Evolutionary conservation across 257 asterid species (phyloP).

Genomic region (Avicennia marina): DNA sequence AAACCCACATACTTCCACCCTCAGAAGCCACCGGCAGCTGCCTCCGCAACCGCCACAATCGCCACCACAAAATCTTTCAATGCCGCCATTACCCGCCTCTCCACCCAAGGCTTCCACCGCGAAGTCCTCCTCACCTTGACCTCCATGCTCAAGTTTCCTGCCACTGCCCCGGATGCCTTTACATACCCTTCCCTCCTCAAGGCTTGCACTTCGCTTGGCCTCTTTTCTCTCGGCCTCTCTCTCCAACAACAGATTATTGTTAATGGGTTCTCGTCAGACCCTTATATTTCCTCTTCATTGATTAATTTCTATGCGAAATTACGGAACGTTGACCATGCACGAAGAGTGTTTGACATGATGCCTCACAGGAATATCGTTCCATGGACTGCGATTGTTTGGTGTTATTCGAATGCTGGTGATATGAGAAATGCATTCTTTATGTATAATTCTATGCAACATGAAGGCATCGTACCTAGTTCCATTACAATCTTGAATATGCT

Average conservation of each 20-base stretch:
- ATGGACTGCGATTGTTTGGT: slow-evolving; percentile 71
- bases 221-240: slow-evolving; percentile 46
- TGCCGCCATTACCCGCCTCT: slow-evolving; percentile 59
- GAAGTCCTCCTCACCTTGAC: slow-evolving; percentile 44
- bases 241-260: slow-evolving; percentile 61
- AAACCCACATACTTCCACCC: slow-evolving; percentile 25
- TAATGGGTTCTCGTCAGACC: slow-evolving; percentile 52
- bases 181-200: slow-evolving; percentile 73
- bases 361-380: slow-evolving; percentile 58
- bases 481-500: slow-evolving; percentile 62
- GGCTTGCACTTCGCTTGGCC: slow-evolving; percentile 62
- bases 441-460: slow-evolving; percentile 54
- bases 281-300: slow-evolving; percentile 66
- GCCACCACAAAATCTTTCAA: slow-evolving; percentile 45
- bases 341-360: slow-evolving; percentile 58
- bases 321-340: slow-evolving; percentile 32
- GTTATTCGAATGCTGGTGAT: slow-evolving; percentile 51
- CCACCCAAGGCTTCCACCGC: slow-evolving; percentile 50
- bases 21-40: slow-evolving; percentile 23
- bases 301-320: slow-evolving; percentile 51
- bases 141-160: slow-evolving; percentile 47
- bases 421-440: slow-evolving; percentile 35
- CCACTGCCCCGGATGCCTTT: slow-evolving; percentile 53
- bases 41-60: slow-evolving; percentile 20
- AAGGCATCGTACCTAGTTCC: slow-evolving; percentile 47